Conservation (phyloP, 352 stramenopile species). For the Pythium phragmiticola region DNA sequence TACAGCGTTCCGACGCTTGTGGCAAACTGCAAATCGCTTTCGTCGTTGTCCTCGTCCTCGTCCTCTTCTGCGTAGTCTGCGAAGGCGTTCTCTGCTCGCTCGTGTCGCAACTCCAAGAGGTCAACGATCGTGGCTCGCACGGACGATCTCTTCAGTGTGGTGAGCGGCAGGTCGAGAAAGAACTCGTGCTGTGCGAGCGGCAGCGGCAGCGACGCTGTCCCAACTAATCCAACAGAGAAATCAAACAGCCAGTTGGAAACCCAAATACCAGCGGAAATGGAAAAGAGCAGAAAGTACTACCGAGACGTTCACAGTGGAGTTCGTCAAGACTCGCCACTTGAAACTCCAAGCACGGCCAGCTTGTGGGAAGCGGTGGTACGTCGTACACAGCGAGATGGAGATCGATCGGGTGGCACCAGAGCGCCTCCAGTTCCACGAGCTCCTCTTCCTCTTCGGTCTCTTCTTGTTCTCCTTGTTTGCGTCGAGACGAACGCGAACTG, state of each 20-base stretch:
- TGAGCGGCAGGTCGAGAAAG: constrained; percentile 43
- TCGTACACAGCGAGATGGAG: constrained; percentile 37
- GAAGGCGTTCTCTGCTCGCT: not conserved
- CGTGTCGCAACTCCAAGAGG: constrained; percentile 18
- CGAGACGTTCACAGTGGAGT: constrained; percentile 38
- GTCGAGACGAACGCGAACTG: not conserved
- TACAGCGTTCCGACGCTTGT: constrained; percentile 31
- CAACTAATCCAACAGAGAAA: constrained; percentile 25
- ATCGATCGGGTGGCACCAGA: constrained; percentile 58
- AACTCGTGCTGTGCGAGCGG: constrained; percentile 41
- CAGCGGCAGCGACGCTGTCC: constrained; percentile 32
- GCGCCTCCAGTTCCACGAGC: constrained; percentile 34
- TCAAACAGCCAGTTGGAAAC: not conserved
- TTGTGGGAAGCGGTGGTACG: constrained; percentile 23
- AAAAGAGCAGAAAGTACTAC: constrained; percentile 23
- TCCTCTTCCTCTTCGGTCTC: not conserved
- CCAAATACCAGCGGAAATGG: not conserved
- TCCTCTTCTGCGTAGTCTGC: not conserved
- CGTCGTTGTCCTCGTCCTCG: constrained; percentile 1
- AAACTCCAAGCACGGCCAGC: constrained; percentile 47
- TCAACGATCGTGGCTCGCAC: constrained; percentile 18
- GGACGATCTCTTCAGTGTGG: constrained; percentile 10
- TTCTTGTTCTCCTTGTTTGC: constrained; percentile 15
- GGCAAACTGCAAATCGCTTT: not conserved
- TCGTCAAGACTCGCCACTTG: constrained; percentile 45